Evolutionary conservation across 768 basidiomycete species (phyloP).

Genomic region (Mycena belliarum): DNA sequence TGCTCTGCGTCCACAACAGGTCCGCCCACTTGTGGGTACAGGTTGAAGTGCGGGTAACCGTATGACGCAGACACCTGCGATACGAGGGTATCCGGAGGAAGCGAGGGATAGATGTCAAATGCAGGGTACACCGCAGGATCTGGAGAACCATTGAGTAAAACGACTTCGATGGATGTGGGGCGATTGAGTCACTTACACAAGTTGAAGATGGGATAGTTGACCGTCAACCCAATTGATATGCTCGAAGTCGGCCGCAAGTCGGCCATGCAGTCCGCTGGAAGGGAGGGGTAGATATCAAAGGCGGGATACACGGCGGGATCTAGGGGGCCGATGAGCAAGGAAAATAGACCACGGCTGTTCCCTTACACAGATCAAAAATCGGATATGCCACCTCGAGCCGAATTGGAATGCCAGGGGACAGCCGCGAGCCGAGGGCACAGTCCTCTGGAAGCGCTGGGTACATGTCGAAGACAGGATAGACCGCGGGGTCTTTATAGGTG

Average conservation of each 20-base stretch:
- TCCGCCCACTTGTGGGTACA: not conserved
- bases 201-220: not conserved
- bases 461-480: conserved; percentile 26
- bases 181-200: not conserved
- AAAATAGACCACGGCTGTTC: not conserved
- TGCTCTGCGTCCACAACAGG: not conserved
- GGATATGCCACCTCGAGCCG: not conserved
- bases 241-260: not conserved
- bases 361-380: not conserved
- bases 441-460: conserved; percentile 19
- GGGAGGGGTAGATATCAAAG: not conserved
- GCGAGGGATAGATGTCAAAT: not conserved
- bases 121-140: conserved; percentile 29
- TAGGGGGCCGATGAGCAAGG: conserved; percentile 18
- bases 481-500: not conserved
- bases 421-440: not conserved
- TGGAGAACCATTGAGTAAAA: too few species aligned
- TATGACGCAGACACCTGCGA: not conserved
- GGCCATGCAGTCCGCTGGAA: not conserved
- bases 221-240: not conserved
- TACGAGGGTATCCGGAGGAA: not conserved
- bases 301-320: conserved; percentile 39
- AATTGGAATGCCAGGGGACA: not conserved
- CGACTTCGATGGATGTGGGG: not conserved
- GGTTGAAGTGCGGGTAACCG: not conserved